phyloP scores from a whole-genome alignment of 2,329 filamentous ascomycete genomes.

The Aspergillus ochraceus region DNA sequence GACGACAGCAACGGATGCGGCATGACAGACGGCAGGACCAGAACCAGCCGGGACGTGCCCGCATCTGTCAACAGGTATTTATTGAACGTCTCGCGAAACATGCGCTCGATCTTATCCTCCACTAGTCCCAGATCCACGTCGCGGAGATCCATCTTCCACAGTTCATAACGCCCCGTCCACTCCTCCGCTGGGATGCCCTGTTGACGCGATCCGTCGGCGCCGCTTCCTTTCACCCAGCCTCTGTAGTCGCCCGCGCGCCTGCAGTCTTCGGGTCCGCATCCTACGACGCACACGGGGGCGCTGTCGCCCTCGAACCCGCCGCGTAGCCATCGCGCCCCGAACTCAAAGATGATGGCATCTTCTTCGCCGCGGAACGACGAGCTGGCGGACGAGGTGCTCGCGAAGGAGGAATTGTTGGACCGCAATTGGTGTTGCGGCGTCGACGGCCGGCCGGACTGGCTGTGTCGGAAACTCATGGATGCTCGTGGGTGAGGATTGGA shows the following conservation, averaged over 20 bases:
- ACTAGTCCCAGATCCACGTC: constrained; percentile 75
- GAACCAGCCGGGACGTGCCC: constrained; percentile 69
- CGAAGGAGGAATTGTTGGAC: constrained; percentile 53
- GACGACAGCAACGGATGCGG: constrained; percentile 77
- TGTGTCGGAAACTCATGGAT: constrained; percentile 31
- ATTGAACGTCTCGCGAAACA: constrained; percentile 76
- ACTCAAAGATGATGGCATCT: constrained; percentile 77
- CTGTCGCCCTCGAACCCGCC: constrained; percentile 86
- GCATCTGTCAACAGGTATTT: constrained; percentile 65
- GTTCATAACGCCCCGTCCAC: constrained; percentile 58
- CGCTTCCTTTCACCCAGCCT: constrained; percentile 60
- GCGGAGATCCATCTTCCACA: constrained; percentile 77
- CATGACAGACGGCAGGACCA: constrained; percentile 75
- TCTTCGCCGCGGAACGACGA: constrained; percentile 70
- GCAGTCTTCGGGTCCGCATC: constrained; percentile 73
- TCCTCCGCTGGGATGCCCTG: constrained; percentile 32
- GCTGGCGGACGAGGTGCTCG: constrained; percentile 59
- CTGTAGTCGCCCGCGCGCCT: constrained; percentile 80
- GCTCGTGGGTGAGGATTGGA: constrained; percentile 4
- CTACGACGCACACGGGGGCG: constrained; percentile 67
- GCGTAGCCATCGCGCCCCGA: constrained; percentile 75
- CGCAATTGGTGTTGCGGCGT: constrained; percentile 54
- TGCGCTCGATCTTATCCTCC: constrained; percentile 81
- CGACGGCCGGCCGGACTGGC: constrained; percentile 35
- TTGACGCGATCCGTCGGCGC: constrained; percentile 43